Conservation (phyloP, 2,329 filamentous ascomycete genomes). For the Orbilia oligospora region DNA sequence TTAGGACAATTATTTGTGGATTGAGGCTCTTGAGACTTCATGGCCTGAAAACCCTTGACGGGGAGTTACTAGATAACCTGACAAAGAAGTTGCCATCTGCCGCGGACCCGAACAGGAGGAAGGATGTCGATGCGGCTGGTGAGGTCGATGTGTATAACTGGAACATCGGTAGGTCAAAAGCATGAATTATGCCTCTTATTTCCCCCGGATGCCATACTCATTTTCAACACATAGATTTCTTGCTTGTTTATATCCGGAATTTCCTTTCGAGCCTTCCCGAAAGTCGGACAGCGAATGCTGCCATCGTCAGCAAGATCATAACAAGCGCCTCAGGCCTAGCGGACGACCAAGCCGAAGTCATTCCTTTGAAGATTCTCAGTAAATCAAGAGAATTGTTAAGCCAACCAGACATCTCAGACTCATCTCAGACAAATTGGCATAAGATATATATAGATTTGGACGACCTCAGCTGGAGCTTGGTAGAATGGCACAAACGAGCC, state of each 20-base stretch:
- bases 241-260: slow-evolving; percentile 60
- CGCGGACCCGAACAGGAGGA: slow-evolving; percentile 54
- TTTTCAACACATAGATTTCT: slow-evolving; percentile 44
- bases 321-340: slow-evolving; percentile 54
- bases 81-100: slow-evolving; percentile 54
- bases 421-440: slow-evolving; percentile 58
- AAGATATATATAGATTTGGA: slow-evolving; percentile 60
- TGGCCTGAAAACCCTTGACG: slow-evolving; percentile 56
- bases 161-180: slow-evolving; percentile 51
- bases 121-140: slow-evolving; percentile 26
- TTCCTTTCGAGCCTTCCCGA: slow-evolving; percentile 59
- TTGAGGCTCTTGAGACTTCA: slow-evolving; percentile 48
- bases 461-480: slow-evolving; percentile 58
- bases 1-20: slow-evolving; percentile 53
- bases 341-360: slow-evolving; percentile 46
- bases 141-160: slow-evolving; percentile 56
- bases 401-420: slow-evolving; percentile 58
- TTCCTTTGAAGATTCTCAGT: slow-evolving; percentile 50
- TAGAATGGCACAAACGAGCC: slow-evolving; percentile 58
- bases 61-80: slow-evolving; percentile 52
- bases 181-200: neutral
- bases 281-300: slow-evolving; percentile 58
- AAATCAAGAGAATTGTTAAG: slow-evolving; percentile 56
- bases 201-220: neutral
- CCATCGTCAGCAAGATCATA: slow-evolving; percentile 57